Evolutionary conservation across 2,329 filamentous ascomycete genomes (phyloP).

Genomic region (Stagonosporopsis rhizophila): DNA sequence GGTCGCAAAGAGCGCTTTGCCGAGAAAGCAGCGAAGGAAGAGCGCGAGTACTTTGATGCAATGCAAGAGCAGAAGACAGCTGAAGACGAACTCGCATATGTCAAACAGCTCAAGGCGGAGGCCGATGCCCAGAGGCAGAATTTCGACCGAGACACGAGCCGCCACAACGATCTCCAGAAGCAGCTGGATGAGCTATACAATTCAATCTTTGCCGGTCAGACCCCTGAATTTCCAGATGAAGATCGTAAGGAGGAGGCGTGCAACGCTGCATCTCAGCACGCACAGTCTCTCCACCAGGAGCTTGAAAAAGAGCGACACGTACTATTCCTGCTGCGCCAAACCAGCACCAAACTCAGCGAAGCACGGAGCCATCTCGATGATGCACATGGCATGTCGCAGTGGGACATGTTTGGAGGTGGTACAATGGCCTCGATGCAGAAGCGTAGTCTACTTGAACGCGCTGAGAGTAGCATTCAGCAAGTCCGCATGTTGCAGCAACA

Average conservation of each 20-base stretch:
- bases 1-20: conserved; percentile 38
- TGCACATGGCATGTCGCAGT: conserved; percentile 36
- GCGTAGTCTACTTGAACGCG: conserved; percentile 58
- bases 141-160: conserved; percentile 24
- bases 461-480: conserved; percentile 54
- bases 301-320: conserved; percentile 38
- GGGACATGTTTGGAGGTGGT: conserved; percentile 61
- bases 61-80: conserved; percentile 43
- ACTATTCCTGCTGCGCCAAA: conserved; percentile 37
- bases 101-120: conserved; percentile 33
- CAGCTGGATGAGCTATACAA: conserved; percentile 42
- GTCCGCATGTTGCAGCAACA: conserved; percentile 50
- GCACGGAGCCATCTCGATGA: conserved; percentile 29
- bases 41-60: conserved; percentile 46
- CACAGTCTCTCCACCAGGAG: conserved; percentile 22
- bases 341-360: conserved; percentile 28
- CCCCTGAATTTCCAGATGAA: conserved; percentile 43
- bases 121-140: conserved; percentile 28
- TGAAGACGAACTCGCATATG: conserved; percentile 40
- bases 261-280: conserved; percentile 20
- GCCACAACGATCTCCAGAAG: conserved; percentile 31
- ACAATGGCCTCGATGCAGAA: conserved; percentile 62
- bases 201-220: conserved; percentile 42
- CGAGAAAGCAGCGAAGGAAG: conserved; percentile 45
- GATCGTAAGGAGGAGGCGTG: conserved; percentile 37